These are phyloP conservation scores for Alternaria infectoria DNA, from an alignment of 2,329 filamentous ascomycete genomes.

Conservation along the genomic window DNA sequence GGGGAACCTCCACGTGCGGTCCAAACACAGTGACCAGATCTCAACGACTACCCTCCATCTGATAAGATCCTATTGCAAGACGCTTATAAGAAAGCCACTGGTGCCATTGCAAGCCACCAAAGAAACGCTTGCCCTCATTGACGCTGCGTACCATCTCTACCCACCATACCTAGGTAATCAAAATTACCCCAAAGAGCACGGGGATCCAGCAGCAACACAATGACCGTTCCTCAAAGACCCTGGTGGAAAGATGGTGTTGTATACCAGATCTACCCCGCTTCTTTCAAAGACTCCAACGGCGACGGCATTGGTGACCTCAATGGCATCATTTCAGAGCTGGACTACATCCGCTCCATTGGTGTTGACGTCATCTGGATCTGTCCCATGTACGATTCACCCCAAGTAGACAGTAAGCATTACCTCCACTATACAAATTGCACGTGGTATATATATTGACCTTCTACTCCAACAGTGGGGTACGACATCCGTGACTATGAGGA, in stretches of 20 bases:
- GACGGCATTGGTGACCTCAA: constrained; percentile 64
- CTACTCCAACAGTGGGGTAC: constrained; percentile 35
- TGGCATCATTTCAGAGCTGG: constrained; percentile 63
- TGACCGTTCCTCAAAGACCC: constrained; percentile 42
- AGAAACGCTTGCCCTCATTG: constrained; percentile 1
- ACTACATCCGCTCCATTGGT: constrained; percentile 60
- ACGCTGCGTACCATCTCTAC: not conserved
- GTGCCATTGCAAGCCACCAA: constrained; percentile 7
- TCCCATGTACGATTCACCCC: constrained; percentile 55
- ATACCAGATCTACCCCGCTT: constrained; percentile 69
- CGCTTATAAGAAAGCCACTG: constrained; percentile 14
- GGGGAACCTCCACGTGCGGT: not conserved
- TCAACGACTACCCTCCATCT: not conserved
- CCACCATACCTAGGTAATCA: not conserved
- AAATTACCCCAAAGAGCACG: not conserved
- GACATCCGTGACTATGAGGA: constrained; percentile 50
- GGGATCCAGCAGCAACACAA: constrained; percentile 8
- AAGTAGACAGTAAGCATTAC: constrained; percentile 44
- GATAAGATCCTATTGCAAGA: not conserved
- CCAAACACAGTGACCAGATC: not conserved
- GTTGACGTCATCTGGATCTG: constrained; percentile 48
- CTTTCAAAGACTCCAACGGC: constrained; percentile 65
- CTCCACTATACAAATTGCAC: not conserved
- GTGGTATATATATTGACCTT: not conserved
- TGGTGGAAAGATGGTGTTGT: constrained; percentile 69